Conservation (phyloP, 2,329 filamentous ascomycete genomes). For the Colletotrichum sp. region DNA sequence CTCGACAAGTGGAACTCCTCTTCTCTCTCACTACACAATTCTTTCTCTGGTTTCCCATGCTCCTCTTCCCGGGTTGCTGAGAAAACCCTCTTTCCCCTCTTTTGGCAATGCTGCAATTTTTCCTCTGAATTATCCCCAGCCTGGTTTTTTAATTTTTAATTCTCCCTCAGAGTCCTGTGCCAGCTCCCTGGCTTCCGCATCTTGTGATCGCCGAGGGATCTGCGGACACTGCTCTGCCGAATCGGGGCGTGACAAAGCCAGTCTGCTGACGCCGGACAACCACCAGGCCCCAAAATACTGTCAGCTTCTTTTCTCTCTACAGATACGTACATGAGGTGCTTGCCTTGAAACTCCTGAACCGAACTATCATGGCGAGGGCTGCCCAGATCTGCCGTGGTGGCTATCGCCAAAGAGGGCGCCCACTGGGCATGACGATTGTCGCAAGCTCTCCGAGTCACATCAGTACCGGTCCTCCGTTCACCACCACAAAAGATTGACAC, state of each 20-base stretch:
- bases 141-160: neutral
- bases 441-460: conserved; percentile 9
- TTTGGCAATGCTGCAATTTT: neutral
- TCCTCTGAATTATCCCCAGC: neutral
- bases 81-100: neutral
- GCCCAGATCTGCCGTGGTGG: neutral
- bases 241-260: conserved; percentile 12
- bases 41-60: neutral
- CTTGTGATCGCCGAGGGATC: conserved; percentile 6
- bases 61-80: neutral
- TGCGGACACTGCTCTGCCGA: conserved; percentile 6
- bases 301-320: neutral
- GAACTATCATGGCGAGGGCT: neutral
- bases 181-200: neutral
- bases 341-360: neutral
- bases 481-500: neutral
- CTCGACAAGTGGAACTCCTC: conserved; percentile 19
- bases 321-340: neutral
- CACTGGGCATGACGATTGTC: neutral
- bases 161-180: neutral
- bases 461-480: neutral
- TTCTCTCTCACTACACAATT: conserved; percentile 19
- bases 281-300: neutral
- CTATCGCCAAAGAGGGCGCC: neutral
- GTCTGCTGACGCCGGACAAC: conserved; percentile 13